A percentile compares a stretch with the other conserved stretches of the same genome.
These are phyloP conservation scores for Rhododendron molle DNA, from an alignment of 148 eudicot species.

Conservation along the genomic window DNA sequence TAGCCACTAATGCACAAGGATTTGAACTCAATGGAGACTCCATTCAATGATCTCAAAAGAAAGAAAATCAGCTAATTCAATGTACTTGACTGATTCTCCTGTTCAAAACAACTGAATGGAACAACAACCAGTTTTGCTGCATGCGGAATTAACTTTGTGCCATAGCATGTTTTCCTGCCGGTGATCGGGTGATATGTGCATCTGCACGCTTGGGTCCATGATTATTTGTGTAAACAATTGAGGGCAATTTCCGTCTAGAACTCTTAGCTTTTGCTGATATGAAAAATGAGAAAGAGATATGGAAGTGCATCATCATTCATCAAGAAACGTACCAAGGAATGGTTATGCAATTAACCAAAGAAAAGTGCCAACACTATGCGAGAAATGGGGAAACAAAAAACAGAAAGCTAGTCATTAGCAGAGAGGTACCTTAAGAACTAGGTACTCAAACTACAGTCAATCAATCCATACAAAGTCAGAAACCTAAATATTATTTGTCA, in stretches of 20 bases:
- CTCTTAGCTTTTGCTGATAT: neutral
- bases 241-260: too few species aligned
- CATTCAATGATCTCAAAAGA: neutral
- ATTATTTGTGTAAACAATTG: neutral
- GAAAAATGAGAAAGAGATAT: neutral
- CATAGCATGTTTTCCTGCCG: neutral
- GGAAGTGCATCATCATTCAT: neutral
- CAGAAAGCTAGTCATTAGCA: neutral
- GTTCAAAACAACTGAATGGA: neutral
- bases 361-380: neutral
- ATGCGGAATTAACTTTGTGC: neutral
- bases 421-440: neutral
- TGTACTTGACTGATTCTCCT: neutral
- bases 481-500: neutral
- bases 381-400: neutral
- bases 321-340: neutral
- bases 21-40: neutral
- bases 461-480: neutral
- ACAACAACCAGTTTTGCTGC: neutral
- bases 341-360: neutral
- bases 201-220: neutral
- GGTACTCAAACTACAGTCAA: neutral
- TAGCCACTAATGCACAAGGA: neutral
- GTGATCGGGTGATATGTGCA: neutral
- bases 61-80: neutral